A percentile compares a stretch with the other conserved stretches of the same genome.
These are phyloP conservation scores for Lodderomyces elongisporus DNA, from an alignment of 1,139 yeast genomes.

Conservation along the genomic window DNA sequence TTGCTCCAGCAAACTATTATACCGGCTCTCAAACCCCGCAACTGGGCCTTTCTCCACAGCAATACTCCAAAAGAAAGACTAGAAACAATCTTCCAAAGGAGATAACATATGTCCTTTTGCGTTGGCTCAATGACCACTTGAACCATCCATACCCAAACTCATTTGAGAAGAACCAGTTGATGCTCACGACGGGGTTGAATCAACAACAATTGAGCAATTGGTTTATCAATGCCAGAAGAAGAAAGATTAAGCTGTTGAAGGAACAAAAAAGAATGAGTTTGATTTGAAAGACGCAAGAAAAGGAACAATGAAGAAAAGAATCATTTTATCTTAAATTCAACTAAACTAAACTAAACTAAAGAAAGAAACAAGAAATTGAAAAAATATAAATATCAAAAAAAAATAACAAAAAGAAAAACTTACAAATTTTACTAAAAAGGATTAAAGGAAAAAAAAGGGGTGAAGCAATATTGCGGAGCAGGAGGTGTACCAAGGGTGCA, in stretches of 20 bases:
- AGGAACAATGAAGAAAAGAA: too few relatives aligned
- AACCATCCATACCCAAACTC: slow-evolving; percentile 94
- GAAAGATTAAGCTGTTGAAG: slow-evolving; percentile 58
- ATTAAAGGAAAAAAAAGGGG: too few relatives aligned
- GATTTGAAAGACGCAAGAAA: neutral
- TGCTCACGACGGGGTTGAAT: slow-evolving; percentile 79
- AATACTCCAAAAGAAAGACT: slow-evolving; percentile 35
- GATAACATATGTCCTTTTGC: slow-evolving; percentile 73
- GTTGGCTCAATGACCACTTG: slow-evolving; percentile 81
- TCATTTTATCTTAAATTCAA: too few relatives aligned
- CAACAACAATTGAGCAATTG: slow-evolving; percentile 91
- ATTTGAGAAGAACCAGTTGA: slow-evolving; percentile 76
- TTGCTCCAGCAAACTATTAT: neutral
- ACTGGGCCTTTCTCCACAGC: neutral
- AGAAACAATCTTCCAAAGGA: slow-evolving; percentile 84
- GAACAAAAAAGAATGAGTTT: slow-evolving; percentile 28
- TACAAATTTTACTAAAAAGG: too few relatives aligned
- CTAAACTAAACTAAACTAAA: too few relatives aligned
- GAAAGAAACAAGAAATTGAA: too few relatives aligned
- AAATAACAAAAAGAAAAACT: too few relatives aligned
- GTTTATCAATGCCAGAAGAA: slow-evolving; percentile 93
- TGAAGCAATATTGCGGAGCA: too few relatives aligned
- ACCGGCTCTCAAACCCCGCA: neutral
- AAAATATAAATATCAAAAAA: too few relatives aligned
- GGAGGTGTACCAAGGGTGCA: too few relatives aligned